Base-by-base conservation (phyloP, 345 rosid species). In the Aegle marmelos region DNA sequence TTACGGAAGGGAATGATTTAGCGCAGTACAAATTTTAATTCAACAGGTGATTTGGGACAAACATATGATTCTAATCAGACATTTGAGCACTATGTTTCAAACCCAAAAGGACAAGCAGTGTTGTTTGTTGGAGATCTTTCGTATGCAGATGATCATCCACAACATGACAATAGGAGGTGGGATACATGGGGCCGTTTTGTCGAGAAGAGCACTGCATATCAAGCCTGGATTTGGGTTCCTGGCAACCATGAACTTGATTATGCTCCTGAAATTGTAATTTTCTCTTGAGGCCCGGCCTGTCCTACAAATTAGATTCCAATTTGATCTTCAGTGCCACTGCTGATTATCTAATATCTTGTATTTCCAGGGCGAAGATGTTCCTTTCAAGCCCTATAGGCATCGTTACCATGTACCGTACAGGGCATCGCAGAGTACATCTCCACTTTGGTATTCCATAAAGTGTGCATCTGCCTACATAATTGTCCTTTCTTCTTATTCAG, bases 401-500 rank as follows among this genome's bases (percentile, higher is more conserved):
- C 31, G 87, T 8, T 82, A 77, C 57, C 83, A 39, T 41, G 78
- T 75, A 8, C 87, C 87, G 3, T 80, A 70, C 67, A 80, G 48
- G 73, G 82, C 85, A 59, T 82, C 88, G 1, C 57, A 59, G 27
- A 85, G 88, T 56, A 78, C 82, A 41, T 82, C 85, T 67, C 88
- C 88, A 3, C 81, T 81, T 25, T 84, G 87, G 85, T 81, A 84
- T 57, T 84, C 87, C 62, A 76, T 84, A 33, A 79, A 77, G 81
- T 70, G 83, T 4, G 87, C 83, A 31, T 82, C 87, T 0, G 80
- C 87, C 7, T 72, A 79, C 75, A 78, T 85, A 16, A 78, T 85
- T 30, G 86, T 85, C 70, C 82, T 85, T 28, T 80, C 88, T 48
- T 85, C 86, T 21, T 85, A 85, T 60, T 85, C 86, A 14, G 86